phyloP scores from a whole-genome alignment of 1,139 yeast genomes.

The Arxiozyma bovina region DNA sequence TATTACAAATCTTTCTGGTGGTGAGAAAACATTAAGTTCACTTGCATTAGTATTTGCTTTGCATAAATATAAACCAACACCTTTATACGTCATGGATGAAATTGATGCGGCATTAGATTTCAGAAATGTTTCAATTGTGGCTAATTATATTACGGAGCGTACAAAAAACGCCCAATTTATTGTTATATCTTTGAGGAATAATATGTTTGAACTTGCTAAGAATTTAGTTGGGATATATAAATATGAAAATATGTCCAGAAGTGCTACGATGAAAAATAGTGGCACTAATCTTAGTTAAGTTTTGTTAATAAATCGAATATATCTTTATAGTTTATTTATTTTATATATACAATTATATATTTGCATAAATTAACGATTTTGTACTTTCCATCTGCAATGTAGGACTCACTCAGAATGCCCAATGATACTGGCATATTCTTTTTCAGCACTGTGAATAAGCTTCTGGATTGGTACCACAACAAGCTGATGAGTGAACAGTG shows the following conservation, averaged over 20 bases:
- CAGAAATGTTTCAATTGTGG: slow-evolving; percentile 93
- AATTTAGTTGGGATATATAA: slow-evolving; percentile 94
- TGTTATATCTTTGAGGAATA: slow-evolving; percentile 88
- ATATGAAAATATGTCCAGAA: slow-evolving; percentile 80
- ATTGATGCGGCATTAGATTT: slow-evolving; percentile 98
- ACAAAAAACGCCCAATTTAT: slow-evolving; percentile 95
- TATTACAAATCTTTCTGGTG: slow-evolving; percentile 91
- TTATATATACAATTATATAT: too few relatives aligned
- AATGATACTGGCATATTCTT: slow-evolving; percentile 33
- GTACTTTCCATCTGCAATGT: neutral
- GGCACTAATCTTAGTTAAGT: slow-evolving; percentile 28
- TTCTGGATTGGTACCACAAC: slow-evolving; percentile 68
- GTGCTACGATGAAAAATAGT: slow-evolving; percentile 66
- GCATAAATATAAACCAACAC: slow-evolving; percentile 94
- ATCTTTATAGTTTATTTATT: neutral
- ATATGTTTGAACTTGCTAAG: slow-evolving; percentile 94
- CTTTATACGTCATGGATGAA: slow-evolving; percentile 97
- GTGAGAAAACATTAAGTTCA: slow-evolving; percentile 93
- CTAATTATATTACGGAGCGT: slow-evolving; percentile 89
- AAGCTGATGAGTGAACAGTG: slow-evolving; percentile 74
- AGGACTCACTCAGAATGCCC: slow-evolving; percentile 25
- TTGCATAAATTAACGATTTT: too few relatives aligned
- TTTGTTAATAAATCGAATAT: neutral
- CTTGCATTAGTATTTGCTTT: slow-evolving; percentile 93
- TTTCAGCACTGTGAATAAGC: slow-evolving; percentile 53